Evolutionary conservation across 2,329 filamentous ascomycete species (phyloP).

Genomic region (Cladosporium sp.): DNA sequence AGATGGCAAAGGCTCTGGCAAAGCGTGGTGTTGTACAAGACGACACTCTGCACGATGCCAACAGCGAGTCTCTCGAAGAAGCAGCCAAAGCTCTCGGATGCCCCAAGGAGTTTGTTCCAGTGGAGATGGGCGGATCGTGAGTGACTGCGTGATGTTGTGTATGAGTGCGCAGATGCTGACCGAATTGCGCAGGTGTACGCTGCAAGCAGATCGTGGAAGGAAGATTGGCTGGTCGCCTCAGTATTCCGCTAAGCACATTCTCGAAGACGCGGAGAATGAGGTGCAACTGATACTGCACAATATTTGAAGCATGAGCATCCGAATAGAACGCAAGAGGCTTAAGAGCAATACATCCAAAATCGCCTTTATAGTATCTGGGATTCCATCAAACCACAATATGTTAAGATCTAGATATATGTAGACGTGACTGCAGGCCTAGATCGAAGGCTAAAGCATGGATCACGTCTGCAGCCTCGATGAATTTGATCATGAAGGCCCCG

Average conservation of each 20-base stretch:
- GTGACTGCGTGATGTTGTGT: conserved; percentile 22
- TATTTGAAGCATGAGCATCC: conserved; percentile 1
- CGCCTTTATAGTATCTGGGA: no score
- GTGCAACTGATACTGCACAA: conserved; percentile 47
- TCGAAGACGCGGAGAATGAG: conserved; percentile 51
- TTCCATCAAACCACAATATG: no score
- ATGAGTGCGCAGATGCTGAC: conserved; percentile 19
- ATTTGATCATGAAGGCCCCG: background rate
- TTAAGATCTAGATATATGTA: no score
- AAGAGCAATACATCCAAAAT: background rate
- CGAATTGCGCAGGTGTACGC: conserved; percentile 42
- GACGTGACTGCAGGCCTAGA: background rate
- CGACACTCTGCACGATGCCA: conserved; percentile 40
- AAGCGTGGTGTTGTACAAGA: conserved; percentile 46
- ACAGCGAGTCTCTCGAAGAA: conserved; percentile 40
- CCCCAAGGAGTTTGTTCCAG: conserved; percentile 41
- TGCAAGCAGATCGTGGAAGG: conserved; percentile 46
- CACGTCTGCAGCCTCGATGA: background rate
- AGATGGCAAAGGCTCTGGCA: conserved; percentile 47
- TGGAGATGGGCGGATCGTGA: conserved; percentile 50
- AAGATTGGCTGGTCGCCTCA: conserved; percentile 52
- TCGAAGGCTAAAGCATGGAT: background rate
- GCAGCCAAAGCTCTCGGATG: conserved; percentile 48
- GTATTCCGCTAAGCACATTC: conserved; percentile 48
- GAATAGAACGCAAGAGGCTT: background rate